Percentiles rank a stretch among this genome's conserved stretches.
These are phyloP conservation scores for Chalaropsis thielavioides DNA, from an alignment of 2,329 filamentous ascomycete species.

Conservation along the genomic window DNA sequence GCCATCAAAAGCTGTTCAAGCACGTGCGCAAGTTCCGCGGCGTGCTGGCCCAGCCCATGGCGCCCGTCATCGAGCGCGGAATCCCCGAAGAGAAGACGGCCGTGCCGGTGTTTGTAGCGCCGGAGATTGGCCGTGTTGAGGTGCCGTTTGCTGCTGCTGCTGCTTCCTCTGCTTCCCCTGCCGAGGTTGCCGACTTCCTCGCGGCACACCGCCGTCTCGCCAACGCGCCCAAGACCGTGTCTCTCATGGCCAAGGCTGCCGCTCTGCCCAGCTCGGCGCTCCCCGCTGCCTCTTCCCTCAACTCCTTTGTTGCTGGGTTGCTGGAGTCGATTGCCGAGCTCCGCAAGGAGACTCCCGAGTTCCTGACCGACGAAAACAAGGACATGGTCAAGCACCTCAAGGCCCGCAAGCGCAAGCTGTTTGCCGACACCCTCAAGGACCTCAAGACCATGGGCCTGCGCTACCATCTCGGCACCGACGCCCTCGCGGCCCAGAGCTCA, in stretches of 20 bases:
- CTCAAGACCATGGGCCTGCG: constrained; percentile 81
- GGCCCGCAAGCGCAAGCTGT: constrained; percentile 74
- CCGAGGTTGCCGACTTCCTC: constrained; percentile 19
- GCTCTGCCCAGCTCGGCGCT: constrained; percentile 37
- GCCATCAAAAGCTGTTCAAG: constrained; percentile 83
- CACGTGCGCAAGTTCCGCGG: constrained; percentile 79
- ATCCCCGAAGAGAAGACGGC: constrained; percentile 36
- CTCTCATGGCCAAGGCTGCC: constrained; percentile 57
- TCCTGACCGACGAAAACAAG: constrained; percentile 79
- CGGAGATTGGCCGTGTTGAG: constrained; percentile 8
- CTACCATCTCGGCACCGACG: constrained; percentile 61
- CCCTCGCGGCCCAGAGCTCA: constrained; percentile 58
- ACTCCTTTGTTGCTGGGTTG: constrained; percentile 55
- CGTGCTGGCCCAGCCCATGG: constrained; percentile 62
- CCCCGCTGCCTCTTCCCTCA: constrained; percentile 44
- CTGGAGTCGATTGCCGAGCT: constrained; percentile 48
- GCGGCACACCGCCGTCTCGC: constrained; percentile 48
- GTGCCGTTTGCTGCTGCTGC: constrained; percentile 2
- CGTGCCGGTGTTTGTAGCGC: constrained; percentile 18
- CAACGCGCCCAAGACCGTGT: constrained; percentile 53
- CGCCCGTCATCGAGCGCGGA: constrained; percentile 44
- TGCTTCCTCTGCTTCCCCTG: background rate
- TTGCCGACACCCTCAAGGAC: constrained; percentile 72
- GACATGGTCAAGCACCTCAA: constrained; percentile 76
- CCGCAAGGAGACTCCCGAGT: constrained; percentile 66